Evolutionary conservation across 495 filamentous ascomycete species (phyloP).

Genomic region (Alectoria sarmentosa): DNA sequence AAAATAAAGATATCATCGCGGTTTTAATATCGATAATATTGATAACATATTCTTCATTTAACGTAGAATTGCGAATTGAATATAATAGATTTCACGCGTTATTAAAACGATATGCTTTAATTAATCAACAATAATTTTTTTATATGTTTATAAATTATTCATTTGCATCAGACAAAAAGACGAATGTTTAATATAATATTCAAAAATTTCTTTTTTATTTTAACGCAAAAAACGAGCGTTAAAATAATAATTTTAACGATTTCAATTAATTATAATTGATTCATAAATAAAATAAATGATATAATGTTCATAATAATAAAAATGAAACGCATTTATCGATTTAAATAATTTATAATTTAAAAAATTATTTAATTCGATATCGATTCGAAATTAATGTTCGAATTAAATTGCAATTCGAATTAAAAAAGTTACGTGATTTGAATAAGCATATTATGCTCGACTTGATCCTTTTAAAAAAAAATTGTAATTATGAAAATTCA

Average conservation of each 20-base stretch:
- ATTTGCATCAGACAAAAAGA: background rate
- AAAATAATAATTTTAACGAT: background rate
- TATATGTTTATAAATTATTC: background rate
- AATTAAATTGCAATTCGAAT: background rate
- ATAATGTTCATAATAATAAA: conserved; percentile 7
- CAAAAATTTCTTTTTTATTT: background rate
- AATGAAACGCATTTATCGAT: background rate
- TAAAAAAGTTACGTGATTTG: background rate
- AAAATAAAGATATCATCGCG: background rate
- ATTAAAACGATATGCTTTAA: background rate
- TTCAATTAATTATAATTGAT: background rate
- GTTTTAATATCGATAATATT: background rate
- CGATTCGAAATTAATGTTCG: background rate
- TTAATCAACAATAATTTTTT: no score
- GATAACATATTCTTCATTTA: background rate
- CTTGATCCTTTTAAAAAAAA: background rate
- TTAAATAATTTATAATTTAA: background rate
- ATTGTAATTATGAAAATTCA: background rate
- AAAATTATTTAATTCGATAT: conserved; percentile 7
- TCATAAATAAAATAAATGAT: conserved; percentile 6
- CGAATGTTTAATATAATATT: background rate
- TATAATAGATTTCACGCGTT: background rate
- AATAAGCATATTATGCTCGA: background rate
- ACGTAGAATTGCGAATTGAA: background rate
- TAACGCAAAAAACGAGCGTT: conserved; percentile 2